phyloP scores from a whole-genome alignment of 192 early-diverging fungal species.

The Podila minutissima region DNA sequence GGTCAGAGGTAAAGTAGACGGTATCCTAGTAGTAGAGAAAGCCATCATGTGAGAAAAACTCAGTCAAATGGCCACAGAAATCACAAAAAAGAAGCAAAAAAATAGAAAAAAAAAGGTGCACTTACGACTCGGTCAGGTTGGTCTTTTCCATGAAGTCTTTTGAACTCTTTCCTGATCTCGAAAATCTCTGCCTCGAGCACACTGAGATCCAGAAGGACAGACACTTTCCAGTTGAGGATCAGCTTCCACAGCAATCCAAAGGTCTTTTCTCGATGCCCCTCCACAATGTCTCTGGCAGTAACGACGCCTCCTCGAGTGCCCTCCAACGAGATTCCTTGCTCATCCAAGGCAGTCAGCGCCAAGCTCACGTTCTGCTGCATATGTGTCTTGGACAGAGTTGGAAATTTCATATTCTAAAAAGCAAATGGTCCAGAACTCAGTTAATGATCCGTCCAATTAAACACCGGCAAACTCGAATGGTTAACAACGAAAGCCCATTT shows the following conservation, averaged over 20 bases:
- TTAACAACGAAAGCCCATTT: not conserved
- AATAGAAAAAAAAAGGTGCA: not conserved
- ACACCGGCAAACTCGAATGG: no score
- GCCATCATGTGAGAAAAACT: no score
- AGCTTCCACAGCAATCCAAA: slow-evolving; percentile 54
- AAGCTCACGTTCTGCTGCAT: slow-evolving; percentile 53
- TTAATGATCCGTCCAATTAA: no score
- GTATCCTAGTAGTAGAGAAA: slow-evolving; percentile 20
- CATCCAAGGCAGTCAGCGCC: slow-evolving; percentile 26
- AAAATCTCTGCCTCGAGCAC: slow-evolving; percentile 40
- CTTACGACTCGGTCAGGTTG: slow-evolving; percentile 43
- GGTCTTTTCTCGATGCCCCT: slow-evolving; percentile 53
- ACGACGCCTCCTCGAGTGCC: slow-evolving; percentile 41
- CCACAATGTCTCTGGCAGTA: slow-evolving; percentile 43
- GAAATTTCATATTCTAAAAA: slow-evolving; percentile 50
- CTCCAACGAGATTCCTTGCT: slow-evolving; percentile 39
- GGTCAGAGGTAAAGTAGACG: slow-evolving; percentile 49
- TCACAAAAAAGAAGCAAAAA: not conserved
- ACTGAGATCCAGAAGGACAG: slow-evolving; percentile 37
- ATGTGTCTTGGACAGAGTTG: slow-evolving; percentile 46
- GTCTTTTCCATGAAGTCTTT: slow-evolving; percentile 19
- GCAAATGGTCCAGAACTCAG: not conserved
- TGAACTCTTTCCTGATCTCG: slow-evolving; percentile 33
- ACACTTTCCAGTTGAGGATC: slow-evolving; percentile 51
- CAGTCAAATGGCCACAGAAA: not conserved